Evolutionary conservation across 768 basidiomycete genomes (phyloP), one percentile per base, ranked within the genome.

Genomic region (Suillus sp.): DNA sequence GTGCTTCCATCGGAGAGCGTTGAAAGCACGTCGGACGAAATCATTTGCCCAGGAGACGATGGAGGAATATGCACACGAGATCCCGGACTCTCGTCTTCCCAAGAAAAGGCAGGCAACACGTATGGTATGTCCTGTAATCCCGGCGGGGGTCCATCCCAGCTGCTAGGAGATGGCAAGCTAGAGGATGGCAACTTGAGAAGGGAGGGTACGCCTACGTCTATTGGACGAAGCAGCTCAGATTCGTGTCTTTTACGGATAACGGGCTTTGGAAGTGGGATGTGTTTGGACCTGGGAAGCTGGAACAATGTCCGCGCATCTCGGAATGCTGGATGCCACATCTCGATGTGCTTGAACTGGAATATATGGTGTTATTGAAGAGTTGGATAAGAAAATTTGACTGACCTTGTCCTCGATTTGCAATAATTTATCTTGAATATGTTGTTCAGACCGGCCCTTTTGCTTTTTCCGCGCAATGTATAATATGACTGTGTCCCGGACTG

Each of bases 401-500:
- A 53, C 51, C 32, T 53, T 53, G 2, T 32, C 51, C 30, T 53
- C 51, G 1, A 53, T 20, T 32, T 32, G 30, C 20, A 32, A 20
- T n/a, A 53, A 20, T 34, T 53, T 53, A n/a, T 53, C 51, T 53
- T 53, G 32, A 32, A 53, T 53, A 7, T 53, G 20, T 53, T 34
- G 51, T 53, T 53, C 51, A 20, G 51, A 53, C 30, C 51, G 51
- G 11, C 51, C 51, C 51, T 32, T 53, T 11, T 53, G 51, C 20
- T 53, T 53, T 32, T 53, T 53, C 30, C 30, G 30, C 11, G 32
- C 51, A 53, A 53, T 53, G 20, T 53, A 53, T n/a, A 53, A 32
- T n/a, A 53, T 53, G 5, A 53, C 30, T 34, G 51, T 11, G 0
- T 53, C 11, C 30, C 32, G 30, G 20, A 53, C 51, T 53, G 3